These are phyloP conservation scores for Botrytis deweyae DNA, from an alignment of 2,329 filamentous ascomycete genomes.

Conservation along the genomic window DNA sequence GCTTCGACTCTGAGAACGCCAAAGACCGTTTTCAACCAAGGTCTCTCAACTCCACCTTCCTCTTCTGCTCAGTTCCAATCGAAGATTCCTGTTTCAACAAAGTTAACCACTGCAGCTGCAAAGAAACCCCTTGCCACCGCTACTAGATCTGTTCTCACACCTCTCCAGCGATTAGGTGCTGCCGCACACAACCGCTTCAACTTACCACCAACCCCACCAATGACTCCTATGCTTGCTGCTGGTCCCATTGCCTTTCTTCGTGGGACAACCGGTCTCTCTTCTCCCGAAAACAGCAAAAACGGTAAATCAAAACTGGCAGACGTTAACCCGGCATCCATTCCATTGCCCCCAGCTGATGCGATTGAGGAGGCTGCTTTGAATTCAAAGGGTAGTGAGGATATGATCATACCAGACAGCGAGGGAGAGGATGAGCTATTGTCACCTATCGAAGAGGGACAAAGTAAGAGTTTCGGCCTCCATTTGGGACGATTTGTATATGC, in stretches of 20 bases:
- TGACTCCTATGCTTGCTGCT: conserved; percentile 27
- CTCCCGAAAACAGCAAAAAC: conserved; percentile 32
- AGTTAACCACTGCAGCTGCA: conserved; percentile 20
- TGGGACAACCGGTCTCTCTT: conserved; percentile 27
- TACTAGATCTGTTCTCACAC: conserved; percentile 28
- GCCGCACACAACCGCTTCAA: conserved; percentile 32
- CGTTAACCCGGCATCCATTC: conserved; percentile 41
- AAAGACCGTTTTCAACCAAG: conserved; percentile 22
- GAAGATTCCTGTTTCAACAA: conserved; percentile 36
- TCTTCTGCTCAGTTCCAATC: conserved; percentile 28
- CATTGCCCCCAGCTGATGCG: conserved; percentile 37
- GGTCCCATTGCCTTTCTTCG: conserved; percentile 21
- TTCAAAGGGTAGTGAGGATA: conserved; percentile 50
- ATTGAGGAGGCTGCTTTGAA: conserved; percentile 29
- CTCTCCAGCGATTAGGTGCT: conserved; percentile 39
- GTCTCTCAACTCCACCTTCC: conserved; percentile 30
- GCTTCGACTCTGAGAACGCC: conserved; percentile 25
- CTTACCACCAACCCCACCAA: conserved; percentile 34
- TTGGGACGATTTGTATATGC: conserved; percentile 28
- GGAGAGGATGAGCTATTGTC: conserved; percentile 38
- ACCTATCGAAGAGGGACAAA: conserved; percentile 18
- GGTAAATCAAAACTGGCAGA: conserved; percentile 6
- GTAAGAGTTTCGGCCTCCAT: conserved; percentile 11
- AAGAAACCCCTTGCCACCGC: conserved; percentile 20
- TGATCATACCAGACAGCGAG: conserved; percentile 51